A percentile compares a stretch with the other conserved stretches of the same genome.
Evolutionary conservation across 202 grass and related monocot species (phyloP).

Genomic region (Saccharum hybrid): DNA sequence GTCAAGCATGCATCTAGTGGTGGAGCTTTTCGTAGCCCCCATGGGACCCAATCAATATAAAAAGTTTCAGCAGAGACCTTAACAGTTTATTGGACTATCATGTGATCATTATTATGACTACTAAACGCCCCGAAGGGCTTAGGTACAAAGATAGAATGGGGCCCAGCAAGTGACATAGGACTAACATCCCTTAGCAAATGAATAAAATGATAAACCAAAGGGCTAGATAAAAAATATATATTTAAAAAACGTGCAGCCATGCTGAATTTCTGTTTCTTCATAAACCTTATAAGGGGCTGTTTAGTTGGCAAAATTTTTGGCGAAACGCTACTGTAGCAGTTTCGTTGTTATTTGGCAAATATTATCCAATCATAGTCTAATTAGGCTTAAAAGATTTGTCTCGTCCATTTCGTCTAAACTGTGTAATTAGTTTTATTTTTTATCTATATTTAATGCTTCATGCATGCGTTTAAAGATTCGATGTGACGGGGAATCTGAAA

Average conservation of each 20-base stretch:
- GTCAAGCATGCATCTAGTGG: conserved; percentile 21
- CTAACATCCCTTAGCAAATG: not conserved
- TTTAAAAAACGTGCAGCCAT: conserved; percentile 9
- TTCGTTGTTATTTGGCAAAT: no score
- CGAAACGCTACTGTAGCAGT: no score
- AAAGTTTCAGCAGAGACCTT: conserved; percentile 4
- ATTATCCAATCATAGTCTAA: no score
- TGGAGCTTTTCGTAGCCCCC: conserved; percentile 23
- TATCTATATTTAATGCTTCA: no score
- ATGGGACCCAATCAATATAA: conserved; percentile 17
- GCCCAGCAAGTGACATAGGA: not conserved
- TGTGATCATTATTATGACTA: conserved; percentile 1
- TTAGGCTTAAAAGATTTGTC: no score
- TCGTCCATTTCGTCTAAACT: no score
- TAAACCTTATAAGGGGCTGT: not conserved
- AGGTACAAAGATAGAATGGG: conserved; percentile 28
- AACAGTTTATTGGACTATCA: not conserved
- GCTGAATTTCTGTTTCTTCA: not conserved
- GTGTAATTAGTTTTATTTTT: no score
- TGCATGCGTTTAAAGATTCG: no score
- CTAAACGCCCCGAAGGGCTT: conserved; percentile 6
- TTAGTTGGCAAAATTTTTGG: no score
- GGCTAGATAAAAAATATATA: not conserved
- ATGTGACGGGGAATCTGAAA: no score
- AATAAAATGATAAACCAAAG: conserved; percentile 11